Evolutionary conservation across 805 yeast genomes (phyloP).

Genomic region (Huiozyma naganishii): DNA sequence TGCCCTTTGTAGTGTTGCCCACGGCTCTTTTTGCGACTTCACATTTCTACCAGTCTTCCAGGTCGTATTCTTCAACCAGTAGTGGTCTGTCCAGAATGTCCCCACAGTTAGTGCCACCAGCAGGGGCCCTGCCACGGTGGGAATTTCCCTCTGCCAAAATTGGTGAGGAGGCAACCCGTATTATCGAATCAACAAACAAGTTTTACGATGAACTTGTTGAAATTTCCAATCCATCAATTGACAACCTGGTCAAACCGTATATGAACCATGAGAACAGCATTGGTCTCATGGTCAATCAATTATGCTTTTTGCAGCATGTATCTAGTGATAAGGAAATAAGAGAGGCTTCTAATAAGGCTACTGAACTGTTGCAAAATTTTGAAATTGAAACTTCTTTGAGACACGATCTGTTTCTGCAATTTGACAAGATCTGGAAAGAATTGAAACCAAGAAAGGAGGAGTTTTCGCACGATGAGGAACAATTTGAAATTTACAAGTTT

Average conservation of each 20-base stretch:
- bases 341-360: conserved; percentile 59
- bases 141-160: conserved; percentile 43
- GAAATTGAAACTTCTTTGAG: conserved; percentile 57
- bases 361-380: conserved; percentile 43
- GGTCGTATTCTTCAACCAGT: neutral
- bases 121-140: conserved; percentile 45
- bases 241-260: conserved; percentile 42
- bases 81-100: neutral
- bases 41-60: neutral
- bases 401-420: conserved; percentile 51
- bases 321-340: conserved; percentile 54
- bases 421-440: conserved; percentile 41
- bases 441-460: conserved; percentile 19
- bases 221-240: conserved; percentile 41
- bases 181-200: conserved; percentile 34
- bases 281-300: conserved; percentile 35
- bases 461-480: conserved; percentile 12
- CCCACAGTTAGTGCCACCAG: conserved; percentile 3
- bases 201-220: conserved; percentile 47
- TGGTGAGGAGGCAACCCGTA: conserved; percentile 31
- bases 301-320: conserved; percentile 65
- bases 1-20: too few species aligned
- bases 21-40: neutral
- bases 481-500: conserved; percentile 46
- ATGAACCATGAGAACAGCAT: conserved; percentile 42